phyloP scores from a whole-genome alignment of 441 rosid genomes.

The Erysimum pusillum region DNA sequence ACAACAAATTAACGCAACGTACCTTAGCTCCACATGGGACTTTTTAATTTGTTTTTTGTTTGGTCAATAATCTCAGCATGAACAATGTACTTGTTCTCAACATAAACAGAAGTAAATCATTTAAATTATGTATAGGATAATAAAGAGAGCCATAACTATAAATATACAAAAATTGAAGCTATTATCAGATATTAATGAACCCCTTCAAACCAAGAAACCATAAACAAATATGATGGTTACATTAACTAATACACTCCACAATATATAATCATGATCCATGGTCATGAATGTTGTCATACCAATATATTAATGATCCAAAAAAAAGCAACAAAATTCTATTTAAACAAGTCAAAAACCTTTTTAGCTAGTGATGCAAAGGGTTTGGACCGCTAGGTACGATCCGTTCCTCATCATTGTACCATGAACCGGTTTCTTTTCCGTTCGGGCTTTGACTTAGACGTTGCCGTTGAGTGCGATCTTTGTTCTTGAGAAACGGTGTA shows the following conservation, averaged over 20 bases:
- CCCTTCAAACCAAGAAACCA: slow-evolving; percentile 30
- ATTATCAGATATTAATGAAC: slow-evolving; percentile 6
- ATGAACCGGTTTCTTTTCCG: slow-evolving; percentile 49
- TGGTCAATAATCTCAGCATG: neutral
- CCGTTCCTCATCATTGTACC: slow-evolving; percentile 62
- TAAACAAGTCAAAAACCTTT: slow-evolving; percentile 42
- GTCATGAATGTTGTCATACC: slow-evolving; percentile 22
- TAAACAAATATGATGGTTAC: slow-evolving; percentile 38
- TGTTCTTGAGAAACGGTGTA: slow-evolving; percentile 55
- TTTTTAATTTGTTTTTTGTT: too few species aligned
- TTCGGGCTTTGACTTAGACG: slow-evolving; percentile 39
- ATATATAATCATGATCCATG: slow-evolving; percentile 37
- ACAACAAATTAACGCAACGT: slow-evolving; percentile 1
- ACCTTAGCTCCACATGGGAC: neutral
- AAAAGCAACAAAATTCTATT: slow-evolving; percentile 27
- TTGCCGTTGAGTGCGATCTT: slow-evolving; percentile 32
- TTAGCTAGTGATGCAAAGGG: slow-evolving; percentile 83
- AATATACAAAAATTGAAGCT: slow-evolving; percentile 4
- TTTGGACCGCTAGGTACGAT: slow-evolving; percentile 89
- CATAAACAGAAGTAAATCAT: neutral
- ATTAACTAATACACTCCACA: slow-evolving; percentile 36
- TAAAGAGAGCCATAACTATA: slow-evolving; percentile 5
- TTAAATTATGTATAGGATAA: neutral
- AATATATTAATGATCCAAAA: slow-evolving; percentile 25
- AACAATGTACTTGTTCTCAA: slow-evolving; percentile 15